phyloP scores from a whole-genome alignment of 2,329 filamentous ascomycete genomes.

The Coniochaeta ligniaria region DNA sequence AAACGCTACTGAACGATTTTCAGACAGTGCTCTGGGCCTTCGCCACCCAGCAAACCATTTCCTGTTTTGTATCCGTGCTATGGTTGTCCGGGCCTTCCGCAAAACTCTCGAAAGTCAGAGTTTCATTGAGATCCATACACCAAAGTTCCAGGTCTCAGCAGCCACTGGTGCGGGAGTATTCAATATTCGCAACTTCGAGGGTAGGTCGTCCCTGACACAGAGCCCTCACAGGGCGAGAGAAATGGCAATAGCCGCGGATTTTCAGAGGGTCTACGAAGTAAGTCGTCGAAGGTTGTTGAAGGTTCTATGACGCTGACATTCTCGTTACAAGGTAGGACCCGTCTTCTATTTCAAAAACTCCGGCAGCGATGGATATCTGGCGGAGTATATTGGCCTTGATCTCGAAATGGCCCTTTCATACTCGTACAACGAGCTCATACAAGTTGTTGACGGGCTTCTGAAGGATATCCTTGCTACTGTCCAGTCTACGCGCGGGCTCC shows the following conservation, averaged over 20 bases:
- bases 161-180: conserved; percentile 90
- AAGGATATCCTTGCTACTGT: conserved; percentile 73
- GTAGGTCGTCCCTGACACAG: conserved; percentile 81
- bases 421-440: conserved; percentile 83
- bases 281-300: conserved; percentile 11
- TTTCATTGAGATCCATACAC: conserved; percentile 91
- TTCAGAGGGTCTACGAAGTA: conserved; percentile 76
- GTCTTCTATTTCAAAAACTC: conserved; percentile 94
- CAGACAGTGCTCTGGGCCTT: conserved; percentile 75
- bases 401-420: conserved; percentile 86
- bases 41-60: conserved; percentile 81
- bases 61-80: conserved; percentile 80
- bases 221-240: conserved; percentile 91
- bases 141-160: conserved; percentile 82
- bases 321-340: conserved; percentile 52
- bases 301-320: neutral
- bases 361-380: conserved; percentile 90
- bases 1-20: conserved; percentile 43
- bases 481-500: conserved; percentile 64
- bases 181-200: conserved; percentile 83
- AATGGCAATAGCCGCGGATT: conserved; percentile 85
- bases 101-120: conserved; percentile 63
- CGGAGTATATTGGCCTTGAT: conserved; percentile 89
- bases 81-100: conserved; percentile 74
- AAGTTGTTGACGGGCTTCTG: conserved; percentile 70